A percentile compares a stretch with the other conserved stretches of the same genome.
phyloP scores from a whole-genome alignment of 176 grass and related monocot genomes.

The Pontederia paniculata region DNA sequence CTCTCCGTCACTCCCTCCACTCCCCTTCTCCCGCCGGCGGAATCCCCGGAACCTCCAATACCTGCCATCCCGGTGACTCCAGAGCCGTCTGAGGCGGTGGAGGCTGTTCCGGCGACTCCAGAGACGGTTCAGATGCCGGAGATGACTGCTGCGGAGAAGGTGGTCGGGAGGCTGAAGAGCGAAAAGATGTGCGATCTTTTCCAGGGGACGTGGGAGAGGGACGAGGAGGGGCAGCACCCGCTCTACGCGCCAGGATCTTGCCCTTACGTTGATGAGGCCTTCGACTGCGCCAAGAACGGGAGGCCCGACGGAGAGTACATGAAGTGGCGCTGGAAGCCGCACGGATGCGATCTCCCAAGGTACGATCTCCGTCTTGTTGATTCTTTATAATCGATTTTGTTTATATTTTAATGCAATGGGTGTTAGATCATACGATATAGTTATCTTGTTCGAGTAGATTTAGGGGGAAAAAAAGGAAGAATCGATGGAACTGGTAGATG shows the following conservation, averaged over 20 bases:
- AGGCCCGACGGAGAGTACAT: conserved; percentile 46
- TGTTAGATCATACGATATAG: background rate
- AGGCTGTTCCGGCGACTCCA: background rate
- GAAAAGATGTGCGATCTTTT: conserved; percentile 49
- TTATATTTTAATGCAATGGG: background rate
- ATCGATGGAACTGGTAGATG: too few species aligned
- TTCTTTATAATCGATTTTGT: conserved; percentile 1
- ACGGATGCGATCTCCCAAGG: conserved; percentile 56
- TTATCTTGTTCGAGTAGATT: too few species aligned
- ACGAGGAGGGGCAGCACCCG: conserved; percentile 35
- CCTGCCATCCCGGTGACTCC: background rate
- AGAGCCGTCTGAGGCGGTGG: background rate
- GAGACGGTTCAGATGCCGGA: background rate
- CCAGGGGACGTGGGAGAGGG: conserved; percentile 66
- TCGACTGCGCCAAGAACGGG: conserved; percentile 62
- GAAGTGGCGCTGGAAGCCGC: conserved; percentile 79
- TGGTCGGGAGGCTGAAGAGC: background rate
- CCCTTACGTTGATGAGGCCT: conserved; percentile 93
- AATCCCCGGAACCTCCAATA: background rate
- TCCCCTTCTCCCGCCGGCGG: background rate
- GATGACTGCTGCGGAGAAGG: background rate
- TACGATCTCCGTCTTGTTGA: conserved; percentile 6
- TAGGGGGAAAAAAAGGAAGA: background rate
- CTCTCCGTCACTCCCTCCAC: conserved; percentile 10
- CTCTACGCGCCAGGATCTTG: conserved; percentile 62